Evolutionary conservation across 192 early-diverging fungal genomes (phyloP).

Genomic region (Spinellus fusiger): DNA sequence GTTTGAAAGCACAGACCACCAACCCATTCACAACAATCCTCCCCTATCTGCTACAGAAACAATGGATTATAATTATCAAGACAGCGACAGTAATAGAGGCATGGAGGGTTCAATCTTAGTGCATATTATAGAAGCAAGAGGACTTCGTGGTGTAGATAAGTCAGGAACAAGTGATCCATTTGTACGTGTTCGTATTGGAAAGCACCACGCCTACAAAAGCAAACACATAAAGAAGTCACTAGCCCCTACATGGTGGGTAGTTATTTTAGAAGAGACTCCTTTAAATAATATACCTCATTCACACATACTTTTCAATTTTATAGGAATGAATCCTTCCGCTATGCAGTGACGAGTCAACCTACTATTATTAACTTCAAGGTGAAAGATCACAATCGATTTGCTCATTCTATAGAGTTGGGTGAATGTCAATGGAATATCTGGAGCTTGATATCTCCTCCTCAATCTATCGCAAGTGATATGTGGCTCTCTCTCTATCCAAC

Average conservation of each 20-base stretch:
- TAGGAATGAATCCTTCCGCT: slow-evolving; percentile 13
- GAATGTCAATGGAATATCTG: background rate
- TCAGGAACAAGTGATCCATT: slow-evolving; percentile 16
- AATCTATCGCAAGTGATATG: background rate
- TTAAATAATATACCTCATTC: background rate
- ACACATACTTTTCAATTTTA: background rate
- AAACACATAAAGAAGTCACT: slow-evolving; percentile 27
- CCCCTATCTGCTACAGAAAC: background rate
- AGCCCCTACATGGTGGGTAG: slow-evolving; percentile 27
- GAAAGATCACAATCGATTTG: slow-evolving; percentile 15
- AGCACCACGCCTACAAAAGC: slow-evolving; percentile 7
- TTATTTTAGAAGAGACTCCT: background rate
- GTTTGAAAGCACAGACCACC: too few species aligned
- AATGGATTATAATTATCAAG: too few species aligned
- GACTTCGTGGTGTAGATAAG: slow-evolving; percentile 49
- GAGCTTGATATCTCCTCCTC: background rate
- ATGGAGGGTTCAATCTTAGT: slow-evolving; percentile 23
- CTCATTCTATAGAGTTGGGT: slow-evolving; percentile 4
- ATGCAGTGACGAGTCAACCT: background rate
- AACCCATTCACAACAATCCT: background rate
- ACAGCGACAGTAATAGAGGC: background rate
- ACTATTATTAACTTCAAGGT: background rate
- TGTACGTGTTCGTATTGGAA: slow-evolving; percentile 11
- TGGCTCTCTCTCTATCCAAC: slow-evolving; percentile 16
- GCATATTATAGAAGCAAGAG: slow-evolving; percentile 40